These are phyloP conservation scores for Teratosphaeria viscida DNA, from an alignment of 2,329 filamentous ascomycete genomes.

Conservation along the genomic window DNA sequence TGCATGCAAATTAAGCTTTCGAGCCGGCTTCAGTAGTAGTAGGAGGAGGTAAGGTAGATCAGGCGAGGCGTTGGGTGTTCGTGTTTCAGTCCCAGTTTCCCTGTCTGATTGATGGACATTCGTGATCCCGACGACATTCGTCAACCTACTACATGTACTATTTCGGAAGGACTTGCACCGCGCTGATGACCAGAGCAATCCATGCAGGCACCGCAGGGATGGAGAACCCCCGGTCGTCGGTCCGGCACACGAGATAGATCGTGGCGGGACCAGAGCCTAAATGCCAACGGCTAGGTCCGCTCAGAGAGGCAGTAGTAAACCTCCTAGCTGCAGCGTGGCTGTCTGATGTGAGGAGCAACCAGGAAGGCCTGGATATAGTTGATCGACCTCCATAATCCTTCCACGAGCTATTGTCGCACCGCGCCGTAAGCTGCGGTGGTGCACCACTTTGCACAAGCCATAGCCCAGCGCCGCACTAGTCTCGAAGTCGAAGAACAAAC, in stretches of 20 bases:
- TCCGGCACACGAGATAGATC: background rate
- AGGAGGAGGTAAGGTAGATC: background rate
- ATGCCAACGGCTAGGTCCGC: background rate
- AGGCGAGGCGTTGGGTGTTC: background rate
- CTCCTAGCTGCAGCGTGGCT: background rate
- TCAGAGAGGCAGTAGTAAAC: background rate
- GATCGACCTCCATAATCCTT: background rate
- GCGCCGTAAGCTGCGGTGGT: background rate
- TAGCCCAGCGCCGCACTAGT: background rate
- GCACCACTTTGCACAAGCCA: background rate
- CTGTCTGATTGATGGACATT: background rate
- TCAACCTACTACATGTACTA: too few species aligned
- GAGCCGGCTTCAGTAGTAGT: background rate
- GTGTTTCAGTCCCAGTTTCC: background rate
- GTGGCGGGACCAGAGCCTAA: background rate
- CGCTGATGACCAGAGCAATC: background rate
- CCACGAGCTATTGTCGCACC: background rate
- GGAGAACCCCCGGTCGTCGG: background rate
- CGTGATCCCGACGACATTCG: too few species aligned
- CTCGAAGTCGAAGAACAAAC: background rate
- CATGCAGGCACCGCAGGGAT: background rate
- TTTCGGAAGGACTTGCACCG: too few species aligned
- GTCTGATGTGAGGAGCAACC: background rate
- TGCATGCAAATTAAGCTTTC: background rate
- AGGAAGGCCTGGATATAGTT: background rate